A percentile compares a stretch with the other conserved stretches of the same genome.
Evolutionary conservation across 2,329 filamentous ascomycete genomes (phyloP).

Genomic region (Cytospora paraplurivora): DNA sequence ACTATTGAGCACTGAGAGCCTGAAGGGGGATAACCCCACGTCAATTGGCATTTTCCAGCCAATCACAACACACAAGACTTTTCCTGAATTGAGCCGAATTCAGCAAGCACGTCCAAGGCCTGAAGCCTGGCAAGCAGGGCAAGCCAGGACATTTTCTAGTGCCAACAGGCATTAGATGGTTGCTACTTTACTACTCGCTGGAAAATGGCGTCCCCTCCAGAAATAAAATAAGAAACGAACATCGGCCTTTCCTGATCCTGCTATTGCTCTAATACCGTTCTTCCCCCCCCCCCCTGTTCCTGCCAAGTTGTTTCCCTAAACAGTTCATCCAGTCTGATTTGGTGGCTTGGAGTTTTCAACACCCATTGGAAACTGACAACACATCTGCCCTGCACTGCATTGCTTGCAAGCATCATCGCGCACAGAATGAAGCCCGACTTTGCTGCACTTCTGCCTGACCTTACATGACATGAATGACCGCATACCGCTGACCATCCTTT

Average conservation of each 20-base stretch:
- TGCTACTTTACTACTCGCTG: conserved; percentile 21
- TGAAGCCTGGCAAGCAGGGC: conserved; percentile 3
- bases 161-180: conserved; percentile 22
- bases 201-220: conserved; percentile 18
- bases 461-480: conserved; percentile 30
- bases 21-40: conserved; percentile 24
- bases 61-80: conserved; percentile 39
- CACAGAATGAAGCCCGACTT: conserved; percentile 43
- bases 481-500: conserved; percentile 9
- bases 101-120: conserved; percentile 16
- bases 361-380: conserved; percentile 5
- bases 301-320: conserved; percentile 8
- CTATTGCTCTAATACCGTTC: background rate
- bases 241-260: conserved; percentile 20
- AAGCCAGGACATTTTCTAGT: conserved; percentile 17
- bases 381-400: background rate
- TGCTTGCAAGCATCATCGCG: conserved; percentile 45
- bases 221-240: background rate
- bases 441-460: conserved; percentile 52
- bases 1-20: conserved; percentile 1
- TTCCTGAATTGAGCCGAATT: conserved; percentile 28
- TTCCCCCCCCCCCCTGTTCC: conserved; percentile 1
- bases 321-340: conserved; percentile 13
- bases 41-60: conserved; percentile 37
- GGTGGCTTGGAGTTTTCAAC: conserved; percentile 5